Evolutionary conservation across 2,329 filamentous ascomycete species (phyloP), one percentile per base, ranked within the genome.

Genomic region (Lojkania enalia): DNA sequence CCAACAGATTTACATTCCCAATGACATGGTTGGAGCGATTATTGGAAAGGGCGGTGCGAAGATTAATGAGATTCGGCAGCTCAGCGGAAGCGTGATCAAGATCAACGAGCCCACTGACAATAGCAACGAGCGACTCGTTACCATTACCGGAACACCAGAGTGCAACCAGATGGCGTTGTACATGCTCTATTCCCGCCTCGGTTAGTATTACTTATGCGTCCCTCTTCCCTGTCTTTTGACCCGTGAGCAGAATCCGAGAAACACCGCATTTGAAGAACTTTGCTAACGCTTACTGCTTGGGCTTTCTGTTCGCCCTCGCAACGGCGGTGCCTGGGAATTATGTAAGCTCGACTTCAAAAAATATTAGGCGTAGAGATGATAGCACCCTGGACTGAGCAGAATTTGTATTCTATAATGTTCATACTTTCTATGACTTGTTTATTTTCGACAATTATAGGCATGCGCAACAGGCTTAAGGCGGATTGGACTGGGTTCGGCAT

Each of bases 91-190:
- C 74, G 91, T 99, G 35, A 97, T 99, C 72, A 99, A 99, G 79
- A 99, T 99, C 79, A 97, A 99, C 69, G 94, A 99, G 71, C 94
- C 94, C 1, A 94, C 96, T 71, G 94, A 97, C 72, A 97, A 95
- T 74, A 97, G 90, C 79, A 99, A 97, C 66, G 94, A 99, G 77
- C 86, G 94, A 52, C 78, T 99, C 48, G 94, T 99, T 46, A 99
- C 94, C 13, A 95, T 99, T 59, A 96, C 94, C 2, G 94, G 94
- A 54, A 97, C 94, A 4, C 90, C 95, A 62, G 94, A 99, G 74
- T 96, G 90, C 78, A 99, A 99, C 75, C 89, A 96, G 66, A 97
- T 99, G 91, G 94, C 94, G n/a, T 76, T 99, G 44, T 99, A 97
- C 75, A 96, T 99, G 91, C 83, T 99, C 43, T 99, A 99, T 74